Conservation (phyloP, 345 rosid species). For the Stellera chamaejasme region DNA sequence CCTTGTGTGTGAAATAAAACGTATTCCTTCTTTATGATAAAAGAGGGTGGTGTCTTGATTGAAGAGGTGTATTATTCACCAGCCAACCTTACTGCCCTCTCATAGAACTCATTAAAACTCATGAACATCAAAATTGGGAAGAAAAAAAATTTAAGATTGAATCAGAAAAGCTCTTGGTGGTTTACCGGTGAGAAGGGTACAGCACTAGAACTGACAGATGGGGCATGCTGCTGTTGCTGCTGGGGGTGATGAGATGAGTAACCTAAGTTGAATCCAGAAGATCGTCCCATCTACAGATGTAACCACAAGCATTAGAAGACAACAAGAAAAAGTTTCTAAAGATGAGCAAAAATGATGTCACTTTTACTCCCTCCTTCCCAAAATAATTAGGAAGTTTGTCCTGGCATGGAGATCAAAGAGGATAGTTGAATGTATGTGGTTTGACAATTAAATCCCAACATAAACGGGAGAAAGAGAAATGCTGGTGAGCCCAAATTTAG, state of each 20-base stretch:
- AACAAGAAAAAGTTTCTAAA: neutral
- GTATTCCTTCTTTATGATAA: too few species aligned
- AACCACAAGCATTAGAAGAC: constrained; percentile 9
- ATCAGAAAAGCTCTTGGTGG: constrained; percentile 64
- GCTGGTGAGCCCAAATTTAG: too few species aligned
- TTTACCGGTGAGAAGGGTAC: constrained; percentile 53
- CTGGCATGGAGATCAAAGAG: too few species aligned
- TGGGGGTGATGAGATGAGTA: constrained; percentile 84
- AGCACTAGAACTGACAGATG: constrained; percentile 66
- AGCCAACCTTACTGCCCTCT: constrained; percentile 1
- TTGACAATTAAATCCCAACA: too few species aligned
- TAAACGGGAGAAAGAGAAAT: too few species aligned
- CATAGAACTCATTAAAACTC: constrained; percentile 13
- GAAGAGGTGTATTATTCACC: too few species aligned
- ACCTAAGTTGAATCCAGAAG: constrained; percentile 83
- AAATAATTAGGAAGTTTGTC: too few species aligned
- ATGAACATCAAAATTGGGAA: constrained; percentile 49
- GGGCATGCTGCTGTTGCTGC: constrained; percentile 80
- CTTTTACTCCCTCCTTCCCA: neutral
- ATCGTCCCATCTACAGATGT: constrained; percentile 70
- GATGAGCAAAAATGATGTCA: neutral
- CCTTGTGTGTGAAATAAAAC: too few species aligned
- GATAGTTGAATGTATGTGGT: too few species aligned
- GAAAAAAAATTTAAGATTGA: constrained; percentile 61
- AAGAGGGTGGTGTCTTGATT: too few species aligned